Evolutionary conservation across 176 grass and related monocot species (phyloP).

Genomic region (Carex scoparia): DNA sequence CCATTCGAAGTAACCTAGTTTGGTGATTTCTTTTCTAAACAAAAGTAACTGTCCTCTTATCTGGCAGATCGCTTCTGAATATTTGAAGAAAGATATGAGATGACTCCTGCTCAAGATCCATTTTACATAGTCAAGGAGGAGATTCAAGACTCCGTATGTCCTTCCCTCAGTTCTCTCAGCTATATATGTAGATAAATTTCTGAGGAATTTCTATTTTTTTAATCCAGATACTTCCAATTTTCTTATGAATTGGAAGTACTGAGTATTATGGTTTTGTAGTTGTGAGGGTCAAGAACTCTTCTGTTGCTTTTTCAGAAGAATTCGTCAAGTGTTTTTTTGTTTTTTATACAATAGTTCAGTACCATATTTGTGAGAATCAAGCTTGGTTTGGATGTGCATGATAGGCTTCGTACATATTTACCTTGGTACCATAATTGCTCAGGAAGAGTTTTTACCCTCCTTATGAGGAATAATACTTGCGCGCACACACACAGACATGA

Average conservation of each 20-base stretch:
- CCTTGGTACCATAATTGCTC: neutral
- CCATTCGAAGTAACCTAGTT: neutral
- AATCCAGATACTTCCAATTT: neutral
- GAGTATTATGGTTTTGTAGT: neutral
- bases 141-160: constrained; percentile 90
- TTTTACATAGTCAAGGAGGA: constrained; percentile 97
- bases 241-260: neutral
- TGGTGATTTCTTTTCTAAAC: neutral
- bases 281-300: neutral
- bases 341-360: constrained; percentile 9
- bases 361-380: neutral
- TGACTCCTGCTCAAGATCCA: constrained; percentile 84
- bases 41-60: neutral
- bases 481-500: neutral
- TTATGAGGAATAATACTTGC: neutral
- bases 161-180: neutral
- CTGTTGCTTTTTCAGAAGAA: neutral
- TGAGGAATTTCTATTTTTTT: neutral
- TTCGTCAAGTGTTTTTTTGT: neutral
- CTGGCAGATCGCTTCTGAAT: neutral
- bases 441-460: neutral
- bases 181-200: neutral
- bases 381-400: neutral
- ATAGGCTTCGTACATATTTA: neutral
- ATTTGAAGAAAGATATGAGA: constrained; percentile 35